A percentile compares a stretch with the other conserved stretches of the same genome.
Evolutionary conservation across 1,284 basidiomycete genomes (phyloP).

Genomic region (Trichosporon sp.): DNA sequence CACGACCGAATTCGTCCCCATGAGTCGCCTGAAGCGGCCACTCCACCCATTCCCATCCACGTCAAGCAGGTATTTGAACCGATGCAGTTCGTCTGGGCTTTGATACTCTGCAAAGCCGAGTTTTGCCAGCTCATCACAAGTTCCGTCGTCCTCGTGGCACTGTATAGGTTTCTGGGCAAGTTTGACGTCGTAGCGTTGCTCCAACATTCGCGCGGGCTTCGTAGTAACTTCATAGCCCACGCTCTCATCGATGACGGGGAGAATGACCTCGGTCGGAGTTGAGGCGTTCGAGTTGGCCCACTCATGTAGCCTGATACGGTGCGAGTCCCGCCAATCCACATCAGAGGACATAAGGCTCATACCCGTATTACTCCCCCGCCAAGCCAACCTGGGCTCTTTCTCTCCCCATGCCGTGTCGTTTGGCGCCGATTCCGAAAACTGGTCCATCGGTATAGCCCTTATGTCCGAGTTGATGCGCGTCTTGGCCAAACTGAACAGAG

Average conservation of each 20-base stretch:
- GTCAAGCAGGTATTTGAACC: constrained; percentile 24
- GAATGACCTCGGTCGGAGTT: constrained; percentile 5
- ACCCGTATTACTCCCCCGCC: constrained; percentile 50
- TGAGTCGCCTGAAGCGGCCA: constrained; percentile 42
- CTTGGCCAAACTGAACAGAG: constrained; percentile 46
- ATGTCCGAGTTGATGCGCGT: constrained; percentile 51
- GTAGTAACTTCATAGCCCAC: constrained; percentile 15
- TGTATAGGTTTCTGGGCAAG: constrained; percentile 32
- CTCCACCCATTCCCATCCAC: constrained; percentile 51
- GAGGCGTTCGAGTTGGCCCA: constrained; percentile 40
- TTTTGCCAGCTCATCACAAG: constrained; percentile 44
- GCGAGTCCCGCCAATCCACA: constrained; percentile 47
- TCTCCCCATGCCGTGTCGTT: constrained; percentile 49
- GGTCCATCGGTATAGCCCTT: constrained; percentile 51
- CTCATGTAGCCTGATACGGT: constrained; percentile 49
- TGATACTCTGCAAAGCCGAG: constrained; percentile 38
- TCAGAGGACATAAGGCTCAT: constrained; percentile 48
- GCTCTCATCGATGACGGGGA: constrained; percentile 23
- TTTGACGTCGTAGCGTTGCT: constrained; percentile 44
- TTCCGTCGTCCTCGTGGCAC: constrained; percentile 46
- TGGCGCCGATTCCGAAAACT: constrained; percentile 44
- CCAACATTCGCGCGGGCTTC: constrained; percentile 15
- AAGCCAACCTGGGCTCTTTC: constrained; percentile 48
- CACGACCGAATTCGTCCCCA: constrained; percentile 50
- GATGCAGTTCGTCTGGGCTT: not conserved